These are phyloP conservation scores for Strobilomyces dryophilus DNA, from an alignment of 768 basidiomycete genomes.

Conservation along the genomic window DNA sequence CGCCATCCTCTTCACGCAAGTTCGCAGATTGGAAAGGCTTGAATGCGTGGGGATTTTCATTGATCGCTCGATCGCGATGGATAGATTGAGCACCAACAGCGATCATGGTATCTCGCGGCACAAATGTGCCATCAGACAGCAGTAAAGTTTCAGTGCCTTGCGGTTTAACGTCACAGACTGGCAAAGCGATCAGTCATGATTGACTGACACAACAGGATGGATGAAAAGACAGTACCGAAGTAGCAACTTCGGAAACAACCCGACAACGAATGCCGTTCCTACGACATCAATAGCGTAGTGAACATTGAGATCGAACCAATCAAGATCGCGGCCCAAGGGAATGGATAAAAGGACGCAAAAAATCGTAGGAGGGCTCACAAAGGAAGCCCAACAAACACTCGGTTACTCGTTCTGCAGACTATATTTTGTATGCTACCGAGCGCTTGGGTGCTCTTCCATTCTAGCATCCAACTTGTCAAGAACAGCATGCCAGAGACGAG, in stretches of 20 bases:
- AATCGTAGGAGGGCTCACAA: not conserved
- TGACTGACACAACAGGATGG: not conserved
- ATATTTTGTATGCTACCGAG: not conserved
- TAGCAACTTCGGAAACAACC: not conserved
- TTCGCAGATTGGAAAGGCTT: constrained; percentile 47
- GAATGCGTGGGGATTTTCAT: constrained; percentile 36
- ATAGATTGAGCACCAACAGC: constrained; percentile 16
- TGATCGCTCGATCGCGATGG: constrained; percentile 21
- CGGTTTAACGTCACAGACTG: constrained; percentile 28
- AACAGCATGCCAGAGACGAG: not conserved
- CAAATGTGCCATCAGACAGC: constrained; percentile 36
- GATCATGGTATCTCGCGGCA: constrained; percentile 32
- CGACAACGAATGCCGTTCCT: not conserved
- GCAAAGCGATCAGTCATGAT: not conserved
- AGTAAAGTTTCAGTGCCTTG: constrained; percentile 29
- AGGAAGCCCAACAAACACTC: not conserved
- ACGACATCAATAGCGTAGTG: not conserved
- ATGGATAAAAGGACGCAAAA: not conserved
- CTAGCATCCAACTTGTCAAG: not conserved
- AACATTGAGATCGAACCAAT: not conserved
- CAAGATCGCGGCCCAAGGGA: not conserved
- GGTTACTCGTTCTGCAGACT: not conserved
- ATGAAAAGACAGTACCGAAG: not conserved
- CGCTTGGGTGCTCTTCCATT: not conserved
- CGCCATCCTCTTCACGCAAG: constrained; percentile 31